phyloP scores from a whole-genome alignment of 331 rosid species.

The Quercus tomentella region DNA sequence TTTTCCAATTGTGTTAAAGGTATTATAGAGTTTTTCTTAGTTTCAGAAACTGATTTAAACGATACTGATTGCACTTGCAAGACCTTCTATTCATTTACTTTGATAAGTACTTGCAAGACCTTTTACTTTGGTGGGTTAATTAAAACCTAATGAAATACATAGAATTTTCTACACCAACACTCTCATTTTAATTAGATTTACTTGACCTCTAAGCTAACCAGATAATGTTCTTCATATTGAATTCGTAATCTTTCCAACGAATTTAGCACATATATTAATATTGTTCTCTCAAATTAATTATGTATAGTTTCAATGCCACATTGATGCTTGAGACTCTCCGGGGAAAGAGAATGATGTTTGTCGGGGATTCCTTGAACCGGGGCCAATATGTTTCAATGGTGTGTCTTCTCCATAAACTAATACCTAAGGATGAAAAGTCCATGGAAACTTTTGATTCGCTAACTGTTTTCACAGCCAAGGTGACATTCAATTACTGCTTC shows the following conservation, averaged over 20 bases:
- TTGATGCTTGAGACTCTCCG: constrained; percentile 79
- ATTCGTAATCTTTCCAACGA: neutral
- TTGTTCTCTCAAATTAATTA: neutral
- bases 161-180: too few species aligned
- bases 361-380: constrained; percentile 86
- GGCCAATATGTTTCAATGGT: constrained; percentile 84
- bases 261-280: neutral
- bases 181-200: too few species aligned
- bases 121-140: too few species aligned
- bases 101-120: accelerated
- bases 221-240: neutral
- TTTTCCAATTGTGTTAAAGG: too few species aligned
- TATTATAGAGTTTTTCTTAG: neutral
- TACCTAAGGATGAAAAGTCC: constrained; percentile 68
- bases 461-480: constrained; percentile 88
- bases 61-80: too few species aligned
- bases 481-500: neutral
- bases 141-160: too few species aligned
- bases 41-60: too few species aligned
- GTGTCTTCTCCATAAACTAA: constrained; percentile 74
- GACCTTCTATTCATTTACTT: too few species aligned
- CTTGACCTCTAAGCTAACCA: too few species aligned
- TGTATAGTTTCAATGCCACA: constrained; percentile 73
- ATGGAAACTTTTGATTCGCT: constrained; percentile 82
- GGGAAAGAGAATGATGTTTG: constrained; percentile 92